phyloP scores from a whole-genome alignment of 2,329 filamentous ascomycete species.

The Diaporthe sp. region DNA sequence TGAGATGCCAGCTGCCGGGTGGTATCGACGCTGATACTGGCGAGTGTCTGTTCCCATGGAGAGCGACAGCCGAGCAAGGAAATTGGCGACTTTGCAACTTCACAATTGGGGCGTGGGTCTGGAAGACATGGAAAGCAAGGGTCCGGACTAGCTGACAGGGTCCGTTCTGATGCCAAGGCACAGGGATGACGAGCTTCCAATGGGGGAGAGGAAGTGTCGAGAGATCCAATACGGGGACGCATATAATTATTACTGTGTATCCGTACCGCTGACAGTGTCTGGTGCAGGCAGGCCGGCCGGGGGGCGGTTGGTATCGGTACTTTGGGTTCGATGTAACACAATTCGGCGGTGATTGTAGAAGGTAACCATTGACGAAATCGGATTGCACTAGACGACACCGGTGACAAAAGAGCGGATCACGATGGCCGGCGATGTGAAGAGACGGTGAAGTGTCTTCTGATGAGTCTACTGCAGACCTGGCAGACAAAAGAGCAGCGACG shows the following conservation, averaged over 20 bases:
- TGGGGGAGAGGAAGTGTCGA: slow-evolving; percentile 17
- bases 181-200: slow-evolving; percentile 39
- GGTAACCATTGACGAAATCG: slow-evolving; percentile 35
- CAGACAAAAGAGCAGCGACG: slow-evolving; percentile 31
- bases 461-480: slow-evolving; percentile 34
- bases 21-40: slow-evolving; percentile 23
- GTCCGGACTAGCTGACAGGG: slow-evolving; percentile 29
- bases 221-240: slow-evolving; percentile 27
- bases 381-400: slow-evolving; percentile 36
- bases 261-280: slow-evolving; percentile 16
- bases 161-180: slow-evolving; percentile 33
- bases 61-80: slow-evolving; percentile 35
- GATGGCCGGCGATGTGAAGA: slow-evolving; percentile 31
- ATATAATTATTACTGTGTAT: slow-evolving; percentile 28
- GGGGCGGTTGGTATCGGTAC: slow-evolving; percentile 29
- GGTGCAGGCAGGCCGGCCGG: slow-evolving; percentile 2
- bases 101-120: slow-evolving; percentile 35
- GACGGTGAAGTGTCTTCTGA: slow-evolving; percentile 39
- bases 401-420: slow-evolving; percentile 36
- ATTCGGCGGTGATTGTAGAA: slow-evolving; percentile 39
- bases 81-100: slow-evolving; percentile 38
- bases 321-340: slow-evolving; percentile 31
- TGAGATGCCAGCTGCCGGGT: slow-evolving; percentile 18
- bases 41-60: slow-evolving; percentile 25
- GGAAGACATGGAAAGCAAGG: slow-evolving; percentile 37